Percentiles rank a stretch among this genome's conserved stretches.
phyloP scores from a whole-genome alignment of 331 rosid species.

The Acacia pycnantha region DNA sequence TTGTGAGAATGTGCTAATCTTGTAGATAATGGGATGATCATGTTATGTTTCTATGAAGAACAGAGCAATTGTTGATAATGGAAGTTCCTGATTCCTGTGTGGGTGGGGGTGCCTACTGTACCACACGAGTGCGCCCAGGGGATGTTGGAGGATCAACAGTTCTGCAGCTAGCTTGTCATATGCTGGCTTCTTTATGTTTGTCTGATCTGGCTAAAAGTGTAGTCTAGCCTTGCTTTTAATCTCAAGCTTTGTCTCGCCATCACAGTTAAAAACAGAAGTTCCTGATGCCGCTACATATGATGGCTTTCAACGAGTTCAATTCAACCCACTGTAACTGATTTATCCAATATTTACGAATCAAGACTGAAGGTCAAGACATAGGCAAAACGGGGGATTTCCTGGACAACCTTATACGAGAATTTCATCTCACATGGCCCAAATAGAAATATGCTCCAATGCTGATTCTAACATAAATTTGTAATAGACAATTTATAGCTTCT shows the following conservation, averaged over 20 bases:
- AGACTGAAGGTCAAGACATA: neutral
- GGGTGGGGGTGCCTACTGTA: no score
- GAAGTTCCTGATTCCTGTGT: neutral
- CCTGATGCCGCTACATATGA: neutral
- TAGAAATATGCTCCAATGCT: neutral
- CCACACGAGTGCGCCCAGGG: no score
- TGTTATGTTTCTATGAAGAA: neutral
- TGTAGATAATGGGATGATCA: neutral
- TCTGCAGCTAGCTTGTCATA: no score
- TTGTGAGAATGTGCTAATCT: neutral
- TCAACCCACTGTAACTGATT: neutral
- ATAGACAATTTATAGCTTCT: neutral
- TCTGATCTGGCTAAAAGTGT: no score
- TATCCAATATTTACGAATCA: neutral
- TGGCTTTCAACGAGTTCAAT: neutral
- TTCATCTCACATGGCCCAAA: neutral
- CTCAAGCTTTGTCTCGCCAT: no score
- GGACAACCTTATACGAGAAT: neutral
- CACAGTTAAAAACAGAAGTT: no score
- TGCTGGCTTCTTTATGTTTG: no score
- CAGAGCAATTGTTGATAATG: neutral
- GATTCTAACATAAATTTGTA: neutral
- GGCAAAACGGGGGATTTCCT: neutral
- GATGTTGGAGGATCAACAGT: no score
- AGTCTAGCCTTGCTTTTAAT: no score